phyloP scores from a whole-genome alignment of 2,329 filamentous ascomycete genomes.

The Grosmannia clavigera region DNA sequence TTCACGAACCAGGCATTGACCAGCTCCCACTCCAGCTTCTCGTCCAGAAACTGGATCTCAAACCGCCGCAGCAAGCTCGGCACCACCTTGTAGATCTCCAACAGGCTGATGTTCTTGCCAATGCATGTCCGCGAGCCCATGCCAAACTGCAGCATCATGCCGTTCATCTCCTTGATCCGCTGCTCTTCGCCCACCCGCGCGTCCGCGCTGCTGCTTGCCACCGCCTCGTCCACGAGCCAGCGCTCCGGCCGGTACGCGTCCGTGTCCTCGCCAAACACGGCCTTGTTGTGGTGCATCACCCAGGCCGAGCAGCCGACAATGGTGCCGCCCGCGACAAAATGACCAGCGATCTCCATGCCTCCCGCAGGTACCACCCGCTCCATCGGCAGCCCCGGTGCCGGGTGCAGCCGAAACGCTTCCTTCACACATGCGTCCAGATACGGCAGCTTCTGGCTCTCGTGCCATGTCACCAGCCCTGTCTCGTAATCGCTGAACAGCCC shows the following conservation, averaged over 20 bases:
- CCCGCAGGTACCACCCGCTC: slow-evolving; percentile 59
- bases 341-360: slow-evolving; percentile 50
- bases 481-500: slow-evolving; percentile 38
- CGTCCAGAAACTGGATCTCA: slow-evolving; percentile 45
- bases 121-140: slow-evolving; percentile 59
- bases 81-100: slow-evolving; percentile 53
- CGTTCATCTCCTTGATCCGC: slow-evolving; percentile 53
- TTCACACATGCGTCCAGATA: slow-evolving; percentile 72
- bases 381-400: slow-evolving; percentile 58
- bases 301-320: slow-evolving; percentile 65
- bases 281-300: slow-evolving; percentile 56
- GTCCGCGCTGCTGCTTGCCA: slow-evolving; percentile 9
- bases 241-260: slow-evolving; percentile 57
- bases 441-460: slow-evolving; percentile 54
- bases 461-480: slow-evolving; percentile 55
- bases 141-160: slow-evolving; percentile 61
- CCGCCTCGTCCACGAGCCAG: slow-evolving; percentile 38
- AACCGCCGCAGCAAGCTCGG: slow-evolving; percentile 51
- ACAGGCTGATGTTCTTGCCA: slow-evolving; percentile 52
- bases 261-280: slow-evolving; percentile 56
- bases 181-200: slow-evolving; percentile 29
- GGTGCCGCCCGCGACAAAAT: slow-evolving; percentile 53
- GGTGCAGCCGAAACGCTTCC: slow-evolving; percentile 66
- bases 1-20: slow-evolving; percentile 53
- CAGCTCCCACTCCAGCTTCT: slow-evolving; percentile 42